Evolutionary conservation across 2,329 filamentous ascomycete genomes (phyloP), one percentile per base, ranked within the genome.

Genomic region (Dothidotthia symphoricarpi): DNA sequence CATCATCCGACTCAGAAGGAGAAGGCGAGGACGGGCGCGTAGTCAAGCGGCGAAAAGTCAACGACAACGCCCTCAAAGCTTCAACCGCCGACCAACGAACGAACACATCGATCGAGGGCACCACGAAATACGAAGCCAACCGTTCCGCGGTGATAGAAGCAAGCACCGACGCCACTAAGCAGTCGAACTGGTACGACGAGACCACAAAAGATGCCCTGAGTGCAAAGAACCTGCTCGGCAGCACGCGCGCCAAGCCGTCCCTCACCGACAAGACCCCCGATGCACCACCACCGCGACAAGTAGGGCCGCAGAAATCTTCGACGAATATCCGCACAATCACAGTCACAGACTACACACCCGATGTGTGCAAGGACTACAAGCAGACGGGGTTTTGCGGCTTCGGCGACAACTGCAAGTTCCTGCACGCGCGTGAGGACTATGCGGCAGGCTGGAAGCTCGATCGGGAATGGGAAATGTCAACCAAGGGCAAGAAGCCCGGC

Each of bases 381-480:
- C 78, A 86, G 56, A 93, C 66, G 1, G 65, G 66, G 1, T 68
- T 81, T 60, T 85, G 80, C 53, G 81, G 82, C 2, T 86, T 83
- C 48, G 84, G 86, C 17, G 87, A 93, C 62, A 82, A 76, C 45
- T 95, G 90, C 72, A 95, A 89, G 59, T 93, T 83, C 60, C 60
- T 88, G 0, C 87, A 93, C 58, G 80, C 80, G 4, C 74, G 87
- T 41, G 83, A 87, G 56, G 85, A 88, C 65, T 85, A 88, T 61
- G 88, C 91, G 55, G 85, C 90, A 62, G 93, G 93, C 3, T 98
- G 93, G 93, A 88, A 97, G 64, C 75, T 98, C 4, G 93, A 98
- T 66, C 78, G 79, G 35, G 91, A 97, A 32, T 98, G 93, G 93
- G 93, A 98, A 62, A 84, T 80, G 24, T 81, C 83, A 2, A 86